phyloP scores from a whole-genome alignment of 371 early-diverging fungal species.

The Syncephalastrum racemosum region DNA sequence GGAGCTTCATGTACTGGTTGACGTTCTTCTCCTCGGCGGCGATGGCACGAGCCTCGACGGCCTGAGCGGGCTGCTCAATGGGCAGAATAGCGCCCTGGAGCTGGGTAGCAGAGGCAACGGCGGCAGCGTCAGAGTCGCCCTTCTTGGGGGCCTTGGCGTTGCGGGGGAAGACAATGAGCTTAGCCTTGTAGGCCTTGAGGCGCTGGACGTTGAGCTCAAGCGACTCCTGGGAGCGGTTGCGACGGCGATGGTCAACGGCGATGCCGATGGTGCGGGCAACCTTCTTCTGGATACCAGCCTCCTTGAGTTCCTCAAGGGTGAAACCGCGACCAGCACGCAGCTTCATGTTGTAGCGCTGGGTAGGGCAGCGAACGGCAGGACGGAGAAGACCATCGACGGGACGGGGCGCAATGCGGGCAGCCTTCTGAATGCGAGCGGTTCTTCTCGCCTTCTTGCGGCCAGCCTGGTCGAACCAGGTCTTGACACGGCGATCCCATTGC shows the following conservation, averaged over 20 bases:
- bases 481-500: constrained; percentile 97
- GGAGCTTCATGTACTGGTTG: constrained; percentile 83
- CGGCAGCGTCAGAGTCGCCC: constrained; percentile 63
- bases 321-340: constrained; percentile 98
- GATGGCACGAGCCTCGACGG: constrained; percentile 80
- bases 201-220: constrained; percentile 95
- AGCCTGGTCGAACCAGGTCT: constrained; percentile 99
- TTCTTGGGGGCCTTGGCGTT: constrained; percentile 87
- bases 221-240: constrained; percentile 96
- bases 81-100: constrained; percentile 73
- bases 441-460: constrained; percentile 93
- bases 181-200: constrained; percentile 95
- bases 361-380: constrained; percentile 98
- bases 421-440: constrained; percentile 90
- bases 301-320: constrained; percentile 97
- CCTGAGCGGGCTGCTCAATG: constrained; percentile 64
- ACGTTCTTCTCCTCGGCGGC: constrained; percentile 81
- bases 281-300: constrained; percentile 93
- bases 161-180: constrained; percentile 74
- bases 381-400: constrained; percentile 97
- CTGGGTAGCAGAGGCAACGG: constrained; percentile 71
- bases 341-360: constrained; percentile 99
- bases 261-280: constrained; percentile 97
- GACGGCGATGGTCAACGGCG: constrained; percentile 98
- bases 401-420: constrained; percentile 94